Evolutionary conservation across 2,329 filamentous ascomycete species (phyloP), one percentile per base, ranked within the genome.

Genomic region (Ramularia endophylla): DNA sequence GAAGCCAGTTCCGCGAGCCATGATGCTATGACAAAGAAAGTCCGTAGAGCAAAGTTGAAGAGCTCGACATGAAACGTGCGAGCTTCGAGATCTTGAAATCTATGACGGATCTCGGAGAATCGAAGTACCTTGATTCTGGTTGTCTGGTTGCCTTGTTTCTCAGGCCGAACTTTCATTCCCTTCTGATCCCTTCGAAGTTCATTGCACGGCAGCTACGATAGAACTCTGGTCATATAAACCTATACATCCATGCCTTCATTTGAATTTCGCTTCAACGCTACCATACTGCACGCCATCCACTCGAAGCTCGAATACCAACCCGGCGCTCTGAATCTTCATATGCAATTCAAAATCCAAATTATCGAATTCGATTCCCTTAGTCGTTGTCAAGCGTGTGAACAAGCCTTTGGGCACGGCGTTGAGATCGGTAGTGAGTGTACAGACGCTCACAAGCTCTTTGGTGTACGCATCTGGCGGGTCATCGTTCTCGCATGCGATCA

Each of bases 261-360:
- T 81, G 61, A 90, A 89, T 51, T 87, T 84, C 0, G 84, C 84
- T 57, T 85, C 80, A 1, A 89, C 85, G 45, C 80, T 72, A 7
- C 85, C 85, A 63, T 89, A 89, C 48, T 83, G 71, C 12, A 85
- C 78, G 0, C 83, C 84, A 57, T 88, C 84, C 9, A 89, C 84
- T 64, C 85, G 84, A 39, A 89, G 65, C 65, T 89, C 84, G 62
- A 89, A 89, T 2, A 82, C 78, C 43, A 89, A 55, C 1, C 83
- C 82, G 0, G 85, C 85, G 54, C 81, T 86, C 57, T 87, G 81
- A 31, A 89, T 84, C 52, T 82, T 81, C 83, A 90, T 87, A 66
- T 88, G 84, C 5, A 89, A 74, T 8, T 83, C 86, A 46, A 89
- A 89, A 58, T 89, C 83, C 20, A 90, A 67, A 50, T 87, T 88